phyloP scores from a whole-genome alignment of 2,329 filamentous ascomycete species.

The Diaporthe citri region DNA sequence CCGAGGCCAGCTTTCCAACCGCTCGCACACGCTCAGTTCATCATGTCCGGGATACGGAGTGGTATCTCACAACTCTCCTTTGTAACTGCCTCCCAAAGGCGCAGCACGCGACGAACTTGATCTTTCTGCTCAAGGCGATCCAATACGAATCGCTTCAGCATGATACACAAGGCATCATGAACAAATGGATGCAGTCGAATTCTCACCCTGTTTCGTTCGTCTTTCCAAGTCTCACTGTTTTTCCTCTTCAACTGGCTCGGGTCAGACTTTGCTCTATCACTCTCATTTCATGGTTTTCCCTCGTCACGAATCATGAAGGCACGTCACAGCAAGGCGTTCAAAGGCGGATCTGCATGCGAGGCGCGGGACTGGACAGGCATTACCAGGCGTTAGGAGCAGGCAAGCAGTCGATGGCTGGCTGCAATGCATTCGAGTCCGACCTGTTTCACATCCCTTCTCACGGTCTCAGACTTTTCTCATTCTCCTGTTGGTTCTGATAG shows the following conservation, averaged over 20 bases:
- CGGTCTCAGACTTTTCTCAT: not conserved
- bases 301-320: not conserved
- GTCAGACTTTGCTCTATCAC: too few species aligned
- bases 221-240: not conserved
- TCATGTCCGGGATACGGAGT: not conserved
- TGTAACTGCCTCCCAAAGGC: not conserved
- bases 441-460: not conserved
- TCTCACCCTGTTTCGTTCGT: not conserved
- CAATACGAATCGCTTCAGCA: not conserved
- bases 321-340: constrained; percentile 12
- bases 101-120: not conserved
- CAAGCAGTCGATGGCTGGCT: not conserved
- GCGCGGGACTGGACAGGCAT: not conserved
- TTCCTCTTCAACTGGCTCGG: not conserved
- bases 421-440: not conserved
- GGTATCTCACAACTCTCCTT: not conserved
- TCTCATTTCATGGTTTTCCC: not conserved
- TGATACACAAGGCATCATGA: not conserved
- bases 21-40: not conserved
- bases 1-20: not conserved
- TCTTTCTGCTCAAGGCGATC: not conserved
- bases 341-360: not conserved
- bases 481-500: constrained; percentile 1
- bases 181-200: not conserved
- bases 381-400: not conserved